Percentiles rank a stretch among this genome's conserved stretches.
These are phyloP conservation scores for Nicotiana attenuata DNA, from an alignment of 257 asterid species.

Conservation along the genomic window DNA sequence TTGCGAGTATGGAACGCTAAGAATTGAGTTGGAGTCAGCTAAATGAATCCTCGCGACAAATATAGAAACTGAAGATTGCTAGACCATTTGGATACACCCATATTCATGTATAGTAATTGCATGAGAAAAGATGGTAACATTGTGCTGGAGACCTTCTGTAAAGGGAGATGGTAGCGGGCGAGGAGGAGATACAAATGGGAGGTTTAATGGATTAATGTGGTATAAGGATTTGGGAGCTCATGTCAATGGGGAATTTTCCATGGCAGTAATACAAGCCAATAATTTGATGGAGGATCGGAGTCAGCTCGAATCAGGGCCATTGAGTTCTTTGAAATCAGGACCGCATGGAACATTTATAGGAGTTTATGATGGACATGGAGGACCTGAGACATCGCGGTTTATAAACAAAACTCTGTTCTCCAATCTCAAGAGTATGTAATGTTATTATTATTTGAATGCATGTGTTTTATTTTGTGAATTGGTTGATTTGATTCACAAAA, in stretches of 20 bases:
- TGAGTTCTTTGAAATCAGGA: conserved; percentile 59
- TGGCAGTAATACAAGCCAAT: conserved; percentile 93
- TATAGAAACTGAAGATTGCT: not conserved
- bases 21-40: conserved; percentile 10
- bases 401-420: conserved; percentile 56
- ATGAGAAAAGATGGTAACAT: conserved; percentile 51
- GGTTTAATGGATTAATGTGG: conserved; percentile 77
- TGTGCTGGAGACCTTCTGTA: conserved; percentile 75
- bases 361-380: conserved; percentile 98
- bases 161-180: conserved; percentile 21
- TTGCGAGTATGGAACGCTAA: conserved; percentile 48
- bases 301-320: conserved; percentile 83
- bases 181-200: conserved; percentile 53
- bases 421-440: conserved; percentile 73
- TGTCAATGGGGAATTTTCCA: conserved; percentile 72
- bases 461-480: not conserved
- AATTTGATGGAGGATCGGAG: conserved; percentile 85
- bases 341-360: conserved; percentile 83
- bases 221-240: conserved; percentile 74
- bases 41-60: conserved; percentile 29
- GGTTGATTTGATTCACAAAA: not conserved
- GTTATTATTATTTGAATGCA: conserved; percentile 6
- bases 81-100: not conserved
- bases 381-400: conserved; percentile 84
- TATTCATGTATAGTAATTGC: not conserved